These are phyloP conservation scores for Yarrowia keelungensis DNA, from an alignment of 805 yeast species.

Conservation along the genomic window DNA sequence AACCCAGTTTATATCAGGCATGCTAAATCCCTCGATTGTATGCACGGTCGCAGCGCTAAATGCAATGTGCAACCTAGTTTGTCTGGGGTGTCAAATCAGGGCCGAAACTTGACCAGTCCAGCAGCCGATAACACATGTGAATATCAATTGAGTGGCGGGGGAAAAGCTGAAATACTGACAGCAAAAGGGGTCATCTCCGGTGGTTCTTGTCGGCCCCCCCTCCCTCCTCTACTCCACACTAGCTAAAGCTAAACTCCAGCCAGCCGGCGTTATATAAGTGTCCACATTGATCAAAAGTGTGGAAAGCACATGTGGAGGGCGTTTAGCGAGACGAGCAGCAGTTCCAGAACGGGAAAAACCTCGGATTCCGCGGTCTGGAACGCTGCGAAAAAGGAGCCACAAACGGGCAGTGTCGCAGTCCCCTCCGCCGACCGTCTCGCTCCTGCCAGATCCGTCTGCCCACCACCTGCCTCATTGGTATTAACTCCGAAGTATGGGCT, in stretches of 20 bases:
- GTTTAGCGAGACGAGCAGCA: no score
- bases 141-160: neutral
- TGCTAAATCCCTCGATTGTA: constrained; percentile 37
- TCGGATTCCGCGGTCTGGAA: no score
- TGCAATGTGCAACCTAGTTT: constrained; percentile 1
- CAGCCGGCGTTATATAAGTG: constrained; percentile 1
- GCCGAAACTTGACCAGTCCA: neutral
- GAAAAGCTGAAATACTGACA: no score
- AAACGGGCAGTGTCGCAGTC: neutral
- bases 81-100: neutral
- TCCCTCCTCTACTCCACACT: no score
- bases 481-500: constrained; percentile 17
- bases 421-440: neutral
- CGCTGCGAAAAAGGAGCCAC: neutral
- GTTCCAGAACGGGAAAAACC: no score
- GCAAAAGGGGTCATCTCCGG: no score
- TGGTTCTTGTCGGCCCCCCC: no score
- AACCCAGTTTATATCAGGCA: constrained; percentile 31
- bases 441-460: neutral
- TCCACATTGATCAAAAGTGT: no score
- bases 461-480: constrained; percentile 15
- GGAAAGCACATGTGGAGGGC: no score
- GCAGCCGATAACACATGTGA: neutral
- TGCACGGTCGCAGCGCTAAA: constrained; percentile 21
- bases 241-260: constrained; percentile 3